These are phyloP conservation scores for Huntiella moniliformis DNA, from an alignment of 2,329 filamentous ascomycete species.

Conservation along the genomic window DNA sequence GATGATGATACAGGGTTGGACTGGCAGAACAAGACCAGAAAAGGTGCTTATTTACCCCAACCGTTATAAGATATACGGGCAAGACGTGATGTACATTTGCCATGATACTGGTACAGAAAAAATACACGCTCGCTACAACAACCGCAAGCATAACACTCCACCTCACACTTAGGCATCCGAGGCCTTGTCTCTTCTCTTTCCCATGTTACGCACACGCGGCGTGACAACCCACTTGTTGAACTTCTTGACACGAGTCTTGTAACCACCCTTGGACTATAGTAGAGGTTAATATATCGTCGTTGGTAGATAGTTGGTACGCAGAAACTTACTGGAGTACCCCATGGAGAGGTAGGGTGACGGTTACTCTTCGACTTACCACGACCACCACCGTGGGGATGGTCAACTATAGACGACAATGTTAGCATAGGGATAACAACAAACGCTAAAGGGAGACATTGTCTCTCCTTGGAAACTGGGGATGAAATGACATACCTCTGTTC, in stretches of 20 bases:
- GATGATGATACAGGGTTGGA: too few relatives aligned
- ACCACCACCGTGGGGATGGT: constrained; percentile 97
- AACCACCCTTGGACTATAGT: constrained; percentile 55
- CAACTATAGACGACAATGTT: constrained; percentile 29
- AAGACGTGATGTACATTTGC: constrained; percentile 5
- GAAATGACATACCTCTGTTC: constrained; percentile 56
- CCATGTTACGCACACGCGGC: constrained; percentile 70
- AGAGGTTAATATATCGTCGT: constrained; percentile 16
- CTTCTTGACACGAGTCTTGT: constrained; percentile 85
- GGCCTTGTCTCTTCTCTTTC: constrained; percentile 58
- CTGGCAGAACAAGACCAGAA: too few relatives aligned
- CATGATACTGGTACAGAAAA: constrained; percentile 10
- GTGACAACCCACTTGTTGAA: constrained; percentile 82
- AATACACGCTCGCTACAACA: not conserved
- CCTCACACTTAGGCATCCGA: constrained; percentile 9
- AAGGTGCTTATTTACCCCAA: too few relatives aligned
- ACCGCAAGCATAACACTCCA: not conserved
- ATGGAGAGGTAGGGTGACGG: constrained; percentile 81
- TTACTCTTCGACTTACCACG: constrained; percentile 99
- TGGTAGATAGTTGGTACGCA: not conserved
- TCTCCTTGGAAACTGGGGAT: too few relatives aligned
- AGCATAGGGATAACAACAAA: not conserved
- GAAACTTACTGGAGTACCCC: constrained; percentile 74
- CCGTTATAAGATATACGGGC: constrained; percentile 9
- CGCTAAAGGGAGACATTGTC: not conserved